Conservation (phyloP, 2,329 filamentous ascomycete species). For the Ceratocystis variospora region DNA sequence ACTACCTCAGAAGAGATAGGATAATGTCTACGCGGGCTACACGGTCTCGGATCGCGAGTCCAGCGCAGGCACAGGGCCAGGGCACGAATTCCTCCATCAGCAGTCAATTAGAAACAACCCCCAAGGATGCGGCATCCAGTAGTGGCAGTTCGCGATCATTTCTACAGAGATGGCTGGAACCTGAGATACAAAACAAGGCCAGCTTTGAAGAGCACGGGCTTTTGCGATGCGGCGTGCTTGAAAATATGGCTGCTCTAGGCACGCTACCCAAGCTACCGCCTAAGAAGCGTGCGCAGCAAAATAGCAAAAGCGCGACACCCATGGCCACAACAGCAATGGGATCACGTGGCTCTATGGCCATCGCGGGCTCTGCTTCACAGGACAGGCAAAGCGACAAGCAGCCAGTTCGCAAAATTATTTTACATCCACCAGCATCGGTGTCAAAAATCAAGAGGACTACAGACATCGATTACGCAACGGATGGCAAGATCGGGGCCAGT, state of each 20-base stretch:
- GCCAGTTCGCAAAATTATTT: slow-evolving; percentile 32
- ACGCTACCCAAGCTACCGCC: slow-evolving; percentile 46
- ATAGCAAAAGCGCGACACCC: background rate
- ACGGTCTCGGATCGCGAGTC: slow-evolving; percentile 15
- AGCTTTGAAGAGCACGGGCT: slow-evolving; percentile 71
- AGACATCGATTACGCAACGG: slow-evolving; percentile 10
- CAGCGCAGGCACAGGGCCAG: slow-evolving; percentile 9
- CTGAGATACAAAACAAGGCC: slow-evolving; percentile 44
- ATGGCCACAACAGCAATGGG: background rate
- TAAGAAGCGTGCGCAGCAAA: slow-evolving; percentile 14
- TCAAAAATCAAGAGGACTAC: slow-evolving; percentile 20
- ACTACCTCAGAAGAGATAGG: slow-evolving; percentile 20
- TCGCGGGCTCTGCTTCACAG: slow-evolving; percentile 24
- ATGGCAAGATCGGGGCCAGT: slow-evolving; percentile 19
- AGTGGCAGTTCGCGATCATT: slow-evolving; percentile 34
- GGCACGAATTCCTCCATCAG: background rate
- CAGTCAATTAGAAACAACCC: slow-evolving; percentile 26
- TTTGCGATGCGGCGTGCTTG: slow-evolving; percentile 59
- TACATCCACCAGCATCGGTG: slow-evolving; percentile 29
- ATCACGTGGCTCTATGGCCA: background rate
- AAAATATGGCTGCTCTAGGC: slow-evolving; percentile 73
- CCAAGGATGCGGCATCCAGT: slow-evolving; percentile 23
- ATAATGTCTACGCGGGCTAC: slow-evolving; percentile 20
- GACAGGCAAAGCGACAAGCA: slow-evolving; percentile 19
- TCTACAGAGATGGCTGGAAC: slow-evolving; percentile 46